phyloP scores from a whole-genome alignment of 1,284 basidiomycete genomes.

The Volvariella volvacea region DNA sequence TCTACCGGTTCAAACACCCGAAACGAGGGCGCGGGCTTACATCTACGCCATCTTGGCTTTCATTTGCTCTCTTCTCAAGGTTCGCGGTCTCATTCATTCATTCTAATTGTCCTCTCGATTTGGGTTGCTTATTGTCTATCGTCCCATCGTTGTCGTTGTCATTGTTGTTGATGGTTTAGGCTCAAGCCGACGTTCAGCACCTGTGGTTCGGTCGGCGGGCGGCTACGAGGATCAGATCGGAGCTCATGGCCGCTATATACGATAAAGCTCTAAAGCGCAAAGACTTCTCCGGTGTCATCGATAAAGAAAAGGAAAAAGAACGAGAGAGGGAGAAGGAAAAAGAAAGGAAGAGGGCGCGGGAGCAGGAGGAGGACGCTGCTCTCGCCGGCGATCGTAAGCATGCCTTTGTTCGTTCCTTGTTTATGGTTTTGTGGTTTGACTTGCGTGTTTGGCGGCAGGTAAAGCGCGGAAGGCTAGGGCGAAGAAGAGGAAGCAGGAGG shows the following conservation, averaged over 20 bases:
- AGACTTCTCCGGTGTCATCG: slow-evolving; percentile 76
- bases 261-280: slow-evolving; percentile 84
- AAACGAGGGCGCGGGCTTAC: slow-evolving; percentile 55
- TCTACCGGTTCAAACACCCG: slow-evolving; percentile 28
- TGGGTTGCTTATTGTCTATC: no score
- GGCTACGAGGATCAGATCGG: slow-evolving; percentile 58
- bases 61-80: slow-evolving; percentile 48
- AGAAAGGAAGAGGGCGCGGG: slow-evolving; percentile 29
- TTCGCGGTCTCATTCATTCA: no score
- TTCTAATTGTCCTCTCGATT: no score
- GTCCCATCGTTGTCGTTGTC: no score
- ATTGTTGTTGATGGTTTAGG: slow-evolving; percentile 20
- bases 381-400: slow-evolving; percentile 64
- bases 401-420: no score
- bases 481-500: slow-evolving; percentile 28
- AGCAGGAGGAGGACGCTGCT: slow-evolving; percentile 36
- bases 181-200: slow-evolving; percentile 70
- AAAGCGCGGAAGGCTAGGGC: slow-evolving; percentile 12
- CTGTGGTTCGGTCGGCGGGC: slow-evolving; percentile 76
- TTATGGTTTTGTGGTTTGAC: no score
- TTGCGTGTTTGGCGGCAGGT: no score
- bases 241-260: slow-evolving; percentile 81
- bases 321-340: slow-evolving; percentile 25
- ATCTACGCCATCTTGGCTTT: slow-evolving; percentile 68
- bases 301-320: slow-evolving; percentile 35